Base-by-base conservation (phyloP, 2,329 filamentous ascomycete genomes). In the Colletotrichum salicis region DNA sequence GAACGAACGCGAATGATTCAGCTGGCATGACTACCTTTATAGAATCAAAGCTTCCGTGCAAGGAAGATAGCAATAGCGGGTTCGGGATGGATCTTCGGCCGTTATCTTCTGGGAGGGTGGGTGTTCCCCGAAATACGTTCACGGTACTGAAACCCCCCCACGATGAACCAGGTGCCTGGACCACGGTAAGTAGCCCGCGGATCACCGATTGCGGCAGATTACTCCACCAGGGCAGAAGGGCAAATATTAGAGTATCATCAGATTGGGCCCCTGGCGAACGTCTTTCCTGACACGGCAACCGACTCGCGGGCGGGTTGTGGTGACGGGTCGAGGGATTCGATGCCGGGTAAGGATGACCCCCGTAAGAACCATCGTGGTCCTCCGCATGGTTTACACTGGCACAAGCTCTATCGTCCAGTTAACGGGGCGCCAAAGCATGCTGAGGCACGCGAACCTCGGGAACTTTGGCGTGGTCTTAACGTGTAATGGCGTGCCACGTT, bases 251-350 rank as follows among this genome's bases (percentile, higher is more conserved):
- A 22, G 56, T n/a, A 11, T 58, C 15, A 45, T 59, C 41, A 22
- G 45, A 60, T 60, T 55, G 67, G 12, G 45, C 61, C 27, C 22
- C 56, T n/a, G 33, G 33, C 67, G 69, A 71, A 55, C 54, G 22
- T 69, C 59, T 64, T 71, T 19, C 69, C 69, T 11, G 45, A 71
- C 65, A 29, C 55, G 69, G 69, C 65, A 64, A 71, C 31, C 29
- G 35, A 56, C 27, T 71, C 65, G 69, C 24, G 45, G 29, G n/a
- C 45, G 60, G 41, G 41, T 48, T 48, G 41, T n/a, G 8, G 41
- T 19, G 41, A 41, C 37, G 13, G 37, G 37, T 41, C 37, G 6
- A 35, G 12, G 51, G 19, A 12, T 37, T 60, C 56, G 54, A 60
- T 24, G 54, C 41, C 55, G 27, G 55, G 59, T 69, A 71, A 54